phyloP scores from a whole-genome alignment of 2,329 filamentous ascomycete genomes.

The Fusarium nematophilum region DNA sequence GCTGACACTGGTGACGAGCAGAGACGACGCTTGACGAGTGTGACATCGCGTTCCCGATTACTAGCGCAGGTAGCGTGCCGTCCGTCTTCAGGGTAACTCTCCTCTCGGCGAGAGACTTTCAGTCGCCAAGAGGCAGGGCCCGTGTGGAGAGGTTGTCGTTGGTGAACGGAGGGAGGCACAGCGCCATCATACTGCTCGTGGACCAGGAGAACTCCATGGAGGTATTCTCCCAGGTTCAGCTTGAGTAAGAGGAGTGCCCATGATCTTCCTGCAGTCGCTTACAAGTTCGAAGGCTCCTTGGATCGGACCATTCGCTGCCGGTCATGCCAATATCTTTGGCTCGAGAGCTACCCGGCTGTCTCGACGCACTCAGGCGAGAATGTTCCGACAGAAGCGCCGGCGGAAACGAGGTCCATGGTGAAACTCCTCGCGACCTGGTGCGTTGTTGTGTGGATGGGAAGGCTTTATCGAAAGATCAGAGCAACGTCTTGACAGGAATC shows the following conservation, averaged over 20 bases:
- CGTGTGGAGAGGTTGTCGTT: conserved; percentile 56
- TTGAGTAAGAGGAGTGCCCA: conserved; percentile 48
- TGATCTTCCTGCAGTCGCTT: background rate
- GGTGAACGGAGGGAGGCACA: conserved; percentile 53
- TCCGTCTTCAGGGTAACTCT: conserved; percentile 53
- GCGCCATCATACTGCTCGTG: conserved; percentile 60
- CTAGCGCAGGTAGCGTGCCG: background rate
- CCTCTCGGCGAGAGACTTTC: conserved; percentile 53
- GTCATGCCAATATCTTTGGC: conserved; percentile 56
- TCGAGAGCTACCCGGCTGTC: conserved; percentile 49
- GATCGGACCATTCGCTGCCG: conserved; percentile 47
- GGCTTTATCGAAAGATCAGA: conserved; percentile 40
- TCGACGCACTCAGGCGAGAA: conserved; percentile 53
- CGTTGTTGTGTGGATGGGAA: conserved; percentile 43
- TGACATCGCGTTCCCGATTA: conserved; percentile 58
- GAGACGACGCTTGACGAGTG: conserved; percentile 56
- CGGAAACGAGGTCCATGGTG: background rate
- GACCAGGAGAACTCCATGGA: conserved; percentile 46
- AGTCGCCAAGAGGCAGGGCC: conserved; percentile 39
- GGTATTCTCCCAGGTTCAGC: conserved; percentile 56
- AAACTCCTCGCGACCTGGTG: conserved; percentile 23
- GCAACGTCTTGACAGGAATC: conserved; percentile 46
- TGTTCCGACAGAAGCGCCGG: background rate
- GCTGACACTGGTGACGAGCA: conserved; percentile 37
- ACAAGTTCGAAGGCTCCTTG: conserved; percentile 47